phyloP scores from a whole-genome alignment of 225 moss, liverwort and hornwort genomes.

The Neckera pumila region DNA sequence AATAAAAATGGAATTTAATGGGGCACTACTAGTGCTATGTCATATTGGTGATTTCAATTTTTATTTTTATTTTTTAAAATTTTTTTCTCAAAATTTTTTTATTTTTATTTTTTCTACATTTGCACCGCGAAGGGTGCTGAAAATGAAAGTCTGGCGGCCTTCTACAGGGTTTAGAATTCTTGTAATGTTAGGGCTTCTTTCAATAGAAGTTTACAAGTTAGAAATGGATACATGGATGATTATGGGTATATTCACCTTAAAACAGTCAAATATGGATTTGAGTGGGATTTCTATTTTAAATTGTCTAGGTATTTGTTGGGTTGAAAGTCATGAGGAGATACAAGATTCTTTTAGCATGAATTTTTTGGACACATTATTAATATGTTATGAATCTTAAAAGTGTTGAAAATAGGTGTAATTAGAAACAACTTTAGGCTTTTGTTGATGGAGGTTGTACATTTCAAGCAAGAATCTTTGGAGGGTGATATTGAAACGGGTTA shows the following conservation, averaged over 20 bases:
- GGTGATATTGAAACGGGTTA: accelerated
- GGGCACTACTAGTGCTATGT: too few species aligned
- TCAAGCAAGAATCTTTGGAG: not conserved
- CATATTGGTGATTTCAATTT: too few species aligned
- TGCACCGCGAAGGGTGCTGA: too few species aligned
- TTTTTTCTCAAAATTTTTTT: too few species aligned
- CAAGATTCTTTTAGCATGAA: not conserved
- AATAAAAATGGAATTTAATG: too few species aligned
- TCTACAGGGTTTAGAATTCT: too few species aligned
- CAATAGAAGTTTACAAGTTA: not conserved
- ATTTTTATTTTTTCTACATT: too few species aligned
- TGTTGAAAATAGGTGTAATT: not conserved
- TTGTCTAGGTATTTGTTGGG: not conserved
- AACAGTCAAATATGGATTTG: not conserved
- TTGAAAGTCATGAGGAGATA: not conserved
- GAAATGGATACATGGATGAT: accelerated
- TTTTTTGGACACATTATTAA: too few species aligned
- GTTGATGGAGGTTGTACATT: not conserved
- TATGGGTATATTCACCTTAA: not conserved
- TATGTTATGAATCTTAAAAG: too few species aligned
- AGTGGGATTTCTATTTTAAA: accelerated
- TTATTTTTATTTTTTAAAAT: too few species aligned
- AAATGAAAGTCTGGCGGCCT: too few species aligned
- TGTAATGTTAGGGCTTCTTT: not conserved
- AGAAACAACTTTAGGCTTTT: not conserved